A percentile compares a stretch with the other conserved stretches of the same genome.
These are phyloP conservation scores for Rhizophagus prolifer DNA, from an alignment of 192 early-diverging fungal genomes.

Conservation along the genomic window DNA sequence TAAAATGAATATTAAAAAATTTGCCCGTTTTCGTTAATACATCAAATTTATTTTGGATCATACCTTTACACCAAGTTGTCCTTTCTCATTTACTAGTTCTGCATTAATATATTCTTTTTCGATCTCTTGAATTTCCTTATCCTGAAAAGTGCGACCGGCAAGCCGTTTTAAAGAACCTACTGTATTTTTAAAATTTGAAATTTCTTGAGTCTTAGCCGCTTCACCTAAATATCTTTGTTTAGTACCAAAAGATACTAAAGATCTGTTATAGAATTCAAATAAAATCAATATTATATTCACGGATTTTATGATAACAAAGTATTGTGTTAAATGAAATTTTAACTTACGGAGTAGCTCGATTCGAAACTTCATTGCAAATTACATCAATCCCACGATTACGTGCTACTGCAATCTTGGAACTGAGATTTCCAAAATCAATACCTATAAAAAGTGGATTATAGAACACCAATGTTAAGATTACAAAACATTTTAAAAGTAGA, in stretches of 20 bases:
- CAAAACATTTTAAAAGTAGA: not conserved
- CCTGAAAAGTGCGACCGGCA: constrained; percentile 79
- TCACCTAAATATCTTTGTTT: constrained; percentile 97
- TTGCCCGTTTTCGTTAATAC: not conserved
- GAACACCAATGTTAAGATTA: not conserved
- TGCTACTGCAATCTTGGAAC: constrained; percentile 95
- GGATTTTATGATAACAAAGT: not conserved
- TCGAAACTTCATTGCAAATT: constrained; percentile 94
- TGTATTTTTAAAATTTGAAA: constrained; percentile 98
- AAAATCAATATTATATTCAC: not conserved
- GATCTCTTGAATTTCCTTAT: constrained; percentile 78
- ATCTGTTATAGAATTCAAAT: constrained; percentile 43
- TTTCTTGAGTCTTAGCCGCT: constrained; percentile 90
- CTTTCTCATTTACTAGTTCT: constrained; percentile 75
- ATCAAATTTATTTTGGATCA: not conserved
- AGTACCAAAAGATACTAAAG: constrained; percentile 89
- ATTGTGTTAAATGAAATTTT: not conserved
- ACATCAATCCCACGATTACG: constrained; percentile 98
- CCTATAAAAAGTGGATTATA: constrained; percentile 51
- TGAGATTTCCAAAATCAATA: constrained; percentile 96
- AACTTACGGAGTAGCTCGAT: constrained; percentile 91
- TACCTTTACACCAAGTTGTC: constrained; percentile 82
- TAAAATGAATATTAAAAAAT: constrained; percentile 1
- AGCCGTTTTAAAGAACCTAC: constrained; percentile 88
- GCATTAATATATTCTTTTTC: constrained; percentile 85